Base-by-base conservation (phyloP, 2,329 filamentous ascomycete genomes). In the Camillea tinctor region DNA sequence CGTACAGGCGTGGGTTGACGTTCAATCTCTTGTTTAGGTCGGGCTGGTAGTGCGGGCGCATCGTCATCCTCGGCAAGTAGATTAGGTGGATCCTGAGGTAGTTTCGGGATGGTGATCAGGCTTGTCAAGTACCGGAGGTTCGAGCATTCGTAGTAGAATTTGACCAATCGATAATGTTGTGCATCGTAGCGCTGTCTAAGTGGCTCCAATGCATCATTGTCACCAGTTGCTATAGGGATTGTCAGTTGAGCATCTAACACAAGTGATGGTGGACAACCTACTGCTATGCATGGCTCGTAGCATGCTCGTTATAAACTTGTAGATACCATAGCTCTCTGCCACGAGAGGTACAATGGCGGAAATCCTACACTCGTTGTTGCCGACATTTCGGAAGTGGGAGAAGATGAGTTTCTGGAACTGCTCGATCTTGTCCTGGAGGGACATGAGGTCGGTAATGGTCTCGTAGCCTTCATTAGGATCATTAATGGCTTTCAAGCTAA, bases 221-320 rank as follows among this genome's bases (percentile, higher is more conserved):
- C 95, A 58, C 95, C 94, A 13, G 95, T 95, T 52, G 92, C 90
- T 72, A 23, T 90, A 60, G 48, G 52, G 22, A 59, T 53, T 44
- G 54, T 73, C 61, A 74, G 66, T 23, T 52, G 26, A 53, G 64
- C 56, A 64, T 63, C 30, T 60, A 49, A 66, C 57, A 50, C 15
- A 52, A 2, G 22, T 22, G 8, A 54, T 19, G 17, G n/a, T 19
- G 17, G n/a, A 9, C 52, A 13, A 79, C 88, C 73, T 81, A 93
- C 91, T 93, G 2, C 91, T 94, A 75, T 99, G 94, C 93, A 99
- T 97, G 17, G 95, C 95, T 58, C 95, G 87, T 63, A 99, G 79
- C 95, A 99, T 99, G 89, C 95, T 99, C 0, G 95, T 99, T 66
- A 97, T 93, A 75, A 99, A 99, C 77, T 98, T 98, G 83, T 99